Base-by-base conservation (phyloP, 352 stramenopile species). In the Globisporangium canariense region DNA sequence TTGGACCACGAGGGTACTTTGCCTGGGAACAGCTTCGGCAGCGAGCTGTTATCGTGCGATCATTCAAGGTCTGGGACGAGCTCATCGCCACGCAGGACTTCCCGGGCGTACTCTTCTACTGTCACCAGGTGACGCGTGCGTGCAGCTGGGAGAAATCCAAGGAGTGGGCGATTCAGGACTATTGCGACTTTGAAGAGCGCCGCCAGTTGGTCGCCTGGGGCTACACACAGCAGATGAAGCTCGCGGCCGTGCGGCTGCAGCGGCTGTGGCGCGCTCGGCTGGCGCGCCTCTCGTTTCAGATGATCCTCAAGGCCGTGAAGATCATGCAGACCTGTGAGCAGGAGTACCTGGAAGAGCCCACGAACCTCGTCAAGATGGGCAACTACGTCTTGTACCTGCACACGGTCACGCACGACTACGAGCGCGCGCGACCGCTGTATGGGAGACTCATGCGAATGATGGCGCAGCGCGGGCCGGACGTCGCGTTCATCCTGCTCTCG, bases 381-480 rank as follows among this genome's bases (percentile, higher is more conserved):
- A 96, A 96, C 66, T 96, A 93, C 61, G 78, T 87, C 64, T 60
- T 96, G 18, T 96, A 81, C 30, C 60, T 96, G 20, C 86, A 94
- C 66, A 80, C 84, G 6, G 81, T 94, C 43, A 51, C 66, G 32
- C 81, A 93, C 50, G 87, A 94, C 51, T 94, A 94, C 66, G 86
- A 91, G 14, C 83, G 84, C 14, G 87, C 87, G 10, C 61, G 86
- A 13, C 83, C 81, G 1, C 51, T 96, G 18, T 96, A 93, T 50
- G 76, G 67, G 2, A 70, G 77, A 14, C 64, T 94, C 7, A 73
- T 91, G 73, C 77, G 84, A 3, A 83, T 79, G n/a, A 96, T 96
- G 87, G 75, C 78, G 3, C 73, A 86, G 32, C 77, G 86, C 10
- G 87, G 86, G 4, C 87, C 86, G 0, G 87, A 94, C 46, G 66